These are phyloP conservation scores for Neonectria ditissima DNA, from an alignment of 2,329 filamentous ascomycete species.

Conservation along the genomic window DNA sequence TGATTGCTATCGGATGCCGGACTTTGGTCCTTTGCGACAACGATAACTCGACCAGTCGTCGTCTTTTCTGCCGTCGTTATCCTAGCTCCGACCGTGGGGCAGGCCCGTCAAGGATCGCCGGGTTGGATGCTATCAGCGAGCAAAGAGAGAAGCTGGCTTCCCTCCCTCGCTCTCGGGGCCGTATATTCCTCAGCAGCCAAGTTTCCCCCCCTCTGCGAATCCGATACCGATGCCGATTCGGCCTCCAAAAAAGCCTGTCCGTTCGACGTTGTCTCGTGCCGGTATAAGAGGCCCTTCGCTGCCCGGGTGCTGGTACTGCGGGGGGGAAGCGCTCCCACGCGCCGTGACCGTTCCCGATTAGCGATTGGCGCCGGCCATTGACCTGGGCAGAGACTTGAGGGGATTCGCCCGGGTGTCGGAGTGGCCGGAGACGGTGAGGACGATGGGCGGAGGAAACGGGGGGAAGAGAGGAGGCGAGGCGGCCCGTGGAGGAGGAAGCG, in stretches of 20 bases:
- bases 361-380: constrained; percentile 69
- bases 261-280: constrained; percentile 31
- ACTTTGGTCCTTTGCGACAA: not conserved
- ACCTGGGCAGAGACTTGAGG: constrained; percentile 48
- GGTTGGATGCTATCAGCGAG: constrained; percentile 27
- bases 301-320: constrained; percentile 63
- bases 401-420: constrained; percentile 30
- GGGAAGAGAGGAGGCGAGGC: constrained; percentile 24
- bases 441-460: constrained; percentile 24
- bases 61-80: constrained; percentile 10
- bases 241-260: constrained; percentile 29
- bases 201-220: constrained; percentile 16
- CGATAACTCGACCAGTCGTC: not conserved
- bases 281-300: constrained; percentile 41
- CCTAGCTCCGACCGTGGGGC: constrained; percentile 23
- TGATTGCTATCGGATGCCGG: not conserved
- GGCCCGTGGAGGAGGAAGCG: constrained; percentile 29
- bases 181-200: constrained; percentile 12
- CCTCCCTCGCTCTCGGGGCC: constrained; percentile 18
- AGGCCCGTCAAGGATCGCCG: constrained; percentile 23
- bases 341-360: constrained; percentile 68
- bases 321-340: constrained; percentile 70
- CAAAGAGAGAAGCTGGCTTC: constrained; percentile 14
- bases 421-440: constrained; percentile 24
- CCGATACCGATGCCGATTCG: constrained; percentile 21